Conservation (phyloP, 2,329 filamentous ascomycete species). For the Penicillium sp. region DNA sequence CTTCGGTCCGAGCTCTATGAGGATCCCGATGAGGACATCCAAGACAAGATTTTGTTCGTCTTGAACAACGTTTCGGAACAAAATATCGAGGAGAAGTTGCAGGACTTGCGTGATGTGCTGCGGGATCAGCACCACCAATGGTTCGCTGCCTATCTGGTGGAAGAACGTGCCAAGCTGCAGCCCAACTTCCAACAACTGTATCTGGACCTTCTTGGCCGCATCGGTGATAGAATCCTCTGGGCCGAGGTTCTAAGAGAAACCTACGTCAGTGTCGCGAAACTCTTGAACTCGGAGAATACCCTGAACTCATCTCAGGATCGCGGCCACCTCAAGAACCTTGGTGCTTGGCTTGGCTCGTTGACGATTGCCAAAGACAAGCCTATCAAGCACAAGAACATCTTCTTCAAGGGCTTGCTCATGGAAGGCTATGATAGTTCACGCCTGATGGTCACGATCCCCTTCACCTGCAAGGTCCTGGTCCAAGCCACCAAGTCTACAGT, state of each 20-base stretch:
- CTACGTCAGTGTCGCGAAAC: slow-evolving; percentile 79
- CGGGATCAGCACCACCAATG: slow-evolving; percentile 86
- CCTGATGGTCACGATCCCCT: slow-evolving; percentile 89
- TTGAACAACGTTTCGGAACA: slow-evolving; percentile 94
- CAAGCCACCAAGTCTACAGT: slow-evolving; percentile 84
- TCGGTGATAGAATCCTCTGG: slow-evolving; percentile 80
- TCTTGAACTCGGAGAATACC: slow-evolving; percentile 88
- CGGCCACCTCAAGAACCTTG: slow-evolving; percentile 88
- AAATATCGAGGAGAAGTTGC: slow-evolving; percentile 82
- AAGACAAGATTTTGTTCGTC: slow-evolving; percentile 93
- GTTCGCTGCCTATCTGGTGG: slow-evolving; percentile 94
- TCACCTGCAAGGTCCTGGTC: slow-evolving; percentile 92
- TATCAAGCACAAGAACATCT: slow-evolving; percentile 94
- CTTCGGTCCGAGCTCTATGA: slow-evolving; percentile 69
- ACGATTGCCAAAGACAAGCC: slow-evolving; percentile 93
- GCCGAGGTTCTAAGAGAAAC: slow-evolving; percentile 91
- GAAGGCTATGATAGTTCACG: slow-evolving; percentile 94
- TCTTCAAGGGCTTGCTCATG: slow-evolving; percentile 92
- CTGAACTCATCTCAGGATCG: slow-evolving; percentile 84
- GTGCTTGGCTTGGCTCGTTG: slow-evolving; percentile 88
- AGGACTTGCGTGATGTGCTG: slow-evolving; percentile 77
- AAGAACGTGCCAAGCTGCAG: slow-evolving; percentile 94
- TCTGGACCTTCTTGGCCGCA: slow-evolving; percentile 81
- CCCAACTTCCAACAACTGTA: slow-evolving; percentile 96
- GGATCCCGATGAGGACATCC: slow-evolving; percentile 80